Conservation (phyloP, 495 filamentous ascomycete species). For the Hypoxylon fragiforme region DNA sequence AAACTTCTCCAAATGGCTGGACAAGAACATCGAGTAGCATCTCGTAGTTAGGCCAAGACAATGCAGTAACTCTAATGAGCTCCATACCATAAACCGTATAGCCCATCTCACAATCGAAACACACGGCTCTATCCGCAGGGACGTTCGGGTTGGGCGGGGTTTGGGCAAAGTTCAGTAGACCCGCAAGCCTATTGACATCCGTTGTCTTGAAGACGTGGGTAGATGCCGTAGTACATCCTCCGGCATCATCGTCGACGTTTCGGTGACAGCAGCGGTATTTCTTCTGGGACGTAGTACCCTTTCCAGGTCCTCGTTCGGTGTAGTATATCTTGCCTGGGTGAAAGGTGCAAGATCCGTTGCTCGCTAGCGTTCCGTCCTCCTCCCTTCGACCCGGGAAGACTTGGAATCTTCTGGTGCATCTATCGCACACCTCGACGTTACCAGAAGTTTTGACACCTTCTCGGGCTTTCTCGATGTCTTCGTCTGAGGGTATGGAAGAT, state of each 20-base stretch:
- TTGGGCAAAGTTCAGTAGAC: slow-evolving; percentile 73
- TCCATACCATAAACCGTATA: slow-evolving; percentile 88
- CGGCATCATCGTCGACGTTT: slow-evolving; percentile 60
- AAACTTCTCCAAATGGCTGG: slow-evolving; percentile 74
- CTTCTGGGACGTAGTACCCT: slow-evolving; percentile 54
- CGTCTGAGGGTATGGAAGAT: slow-evolving; percentile 59
- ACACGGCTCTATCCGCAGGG: slow-evolving; percentile 57
- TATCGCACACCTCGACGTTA: slow-evolving; percentile 86
- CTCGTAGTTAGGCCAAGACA: slow-evolving; percentile 79
- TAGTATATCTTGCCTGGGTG: slow-evolving; percentile 70
- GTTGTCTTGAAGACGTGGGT: slow-evolving; percentile 89
- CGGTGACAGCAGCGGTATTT: slow-evolving; percentile 79
- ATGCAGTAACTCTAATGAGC: slow-evolving; percentile 82
- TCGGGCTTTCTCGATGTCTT: slow-evolving; percentile 55
- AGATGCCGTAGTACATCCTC: slow-evolving; percentile 69
- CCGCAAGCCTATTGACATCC: slow-evolving; percentile 72
- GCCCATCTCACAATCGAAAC: slow-evolving; percentile 97
- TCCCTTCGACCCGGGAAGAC: slow-evolving; percentile 85
- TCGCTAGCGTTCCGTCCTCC: slow-evolving; percentile 77
- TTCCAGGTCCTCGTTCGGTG: slow-evolving; percentile 46
- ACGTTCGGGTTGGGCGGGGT: slow-evolving; percentile 66
- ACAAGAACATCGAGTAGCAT: slow-evolving; percentile 83
- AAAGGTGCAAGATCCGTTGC: slow-evolving; percentile 73
- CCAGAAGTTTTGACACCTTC: slow-evolving; percentile 65
- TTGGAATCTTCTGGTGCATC: slow-evolving; percentile 83